These are phyloP conservation scores for Magnusiomyces sp. DNA, from an alignment of 1,139 yeast genomes.

Conservation along the genomic window DNA sequence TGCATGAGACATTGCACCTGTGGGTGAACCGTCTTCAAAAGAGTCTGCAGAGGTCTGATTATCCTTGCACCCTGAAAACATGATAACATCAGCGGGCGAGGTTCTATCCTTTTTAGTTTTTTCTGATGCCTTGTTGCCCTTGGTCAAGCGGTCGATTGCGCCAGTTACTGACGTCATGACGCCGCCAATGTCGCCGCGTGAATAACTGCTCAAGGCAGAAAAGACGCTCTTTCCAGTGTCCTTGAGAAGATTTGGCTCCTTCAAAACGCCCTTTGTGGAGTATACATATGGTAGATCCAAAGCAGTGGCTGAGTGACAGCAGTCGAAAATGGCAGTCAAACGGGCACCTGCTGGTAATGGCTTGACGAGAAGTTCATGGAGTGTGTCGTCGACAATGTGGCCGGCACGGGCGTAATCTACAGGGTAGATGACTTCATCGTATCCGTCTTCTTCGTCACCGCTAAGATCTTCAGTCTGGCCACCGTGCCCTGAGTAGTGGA, in stretches of 20 bases:
- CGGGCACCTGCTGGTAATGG: conserved; percentile 77
- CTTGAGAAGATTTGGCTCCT: conserved; percentile 80
- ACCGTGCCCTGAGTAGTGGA: conserved; percentile 94
- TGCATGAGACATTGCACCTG: conserved; percentile 95
- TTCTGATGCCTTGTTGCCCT: conserved; percentile 35
- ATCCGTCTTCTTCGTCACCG: conserved; percentile 89
- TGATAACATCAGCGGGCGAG: conserved; percentile 81
- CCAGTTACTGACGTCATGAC: conserved; percentile 38
- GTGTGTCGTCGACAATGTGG: conserved; percentile 71
- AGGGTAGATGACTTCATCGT: conserved; percentile 86
- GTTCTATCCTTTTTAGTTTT: conserved; percentile 50
- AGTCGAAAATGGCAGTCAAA: conserved; percentile 80
- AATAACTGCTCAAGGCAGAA: conserved; percentile 62
- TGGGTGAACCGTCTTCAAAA: conserved; percentile 61
- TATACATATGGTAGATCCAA: conserved; percentile 83
- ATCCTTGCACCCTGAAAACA: conserved; percentile 87
- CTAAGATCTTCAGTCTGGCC: conserved; percentile 72
- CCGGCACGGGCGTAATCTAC: conserved; percentile 73
- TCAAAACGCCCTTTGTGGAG: conserved; percentile 82
- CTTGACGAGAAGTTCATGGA: conserved; percentile 75
- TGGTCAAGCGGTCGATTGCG: conserved; percentile 41
- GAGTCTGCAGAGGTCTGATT: conserved; percentile 77
- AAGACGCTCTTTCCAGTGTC: conserved; percentile 76
- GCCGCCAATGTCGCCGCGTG: conserved; percentile 58
- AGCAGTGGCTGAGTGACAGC: conserved; percentile 91